These are phyloP conservation scores for Domatiomyces globalis DNA, from an alignment of 2,329 filamentous ascomycete species.

Conservation along the genomic window DNA sequence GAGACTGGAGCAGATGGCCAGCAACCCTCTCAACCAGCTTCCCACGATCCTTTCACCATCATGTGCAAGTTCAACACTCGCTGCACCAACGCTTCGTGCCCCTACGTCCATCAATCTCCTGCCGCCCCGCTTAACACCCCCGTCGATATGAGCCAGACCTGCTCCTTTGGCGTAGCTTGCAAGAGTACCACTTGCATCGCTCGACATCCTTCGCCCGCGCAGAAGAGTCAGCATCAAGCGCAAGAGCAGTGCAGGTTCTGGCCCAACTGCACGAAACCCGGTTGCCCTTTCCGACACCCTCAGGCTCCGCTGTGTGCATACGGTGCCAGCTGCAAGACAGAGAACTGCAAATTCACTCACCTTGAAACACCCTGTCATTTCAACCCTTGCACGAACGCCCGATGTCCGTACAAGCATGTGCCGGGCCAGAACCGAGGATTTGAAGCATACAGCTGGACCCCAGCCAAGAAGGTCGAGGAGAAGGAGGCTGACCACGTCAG, in stretches of 20 bases:
- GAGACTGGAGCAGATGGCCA: conserved; percentile 41
- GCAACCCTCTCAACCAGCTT: conserved; percentile 39
- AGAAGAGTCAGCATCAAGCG: conserved; percentile 61
- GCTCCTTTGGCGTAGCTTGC: conserved; percentile 77
- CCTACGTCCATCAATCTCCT: conserved; percentile 87
- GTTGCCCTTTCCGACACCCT: conserved; percentile 81
- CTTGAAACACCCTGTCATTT: conserved; percentile 73
- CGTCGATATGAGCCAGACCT: conserved; percentile 67
- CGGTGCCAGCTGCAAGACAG: conserved; percentile 68
- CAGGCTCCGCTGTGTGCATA: conserved; percentile 78
- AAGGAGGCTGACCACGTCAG: conserved; percentile 55
- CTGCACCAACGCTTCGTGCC: conserved; percentile 81
- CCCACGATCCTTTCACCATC: conserved; percentile 43
- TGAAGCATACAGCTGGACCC: conserved; percentile 82
- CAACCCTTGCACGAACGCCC: conserved; percentile 79
- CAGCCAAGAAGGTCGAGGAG: conserved; percentile 23
- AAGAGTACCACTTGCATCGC: conserved; percentile 90
- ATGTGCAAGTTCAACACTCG: conserved; percentile 80
- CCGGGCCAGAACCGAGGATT: conserved; percentile 74
- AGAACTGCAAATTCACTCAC: conserved; percentile 83
- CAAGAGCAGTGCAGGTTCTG: conserved; percentile 84
- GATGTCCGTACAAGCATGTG: conserved; percentile 76
- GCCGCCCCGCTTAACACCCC: conserved; percentile 64
- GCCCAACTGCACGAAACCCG: conserved; percentile 76
- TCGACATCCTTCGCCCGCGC: conserved; percentile 81